Conservation (phyloP, 116 monocot genomes). For the Papilionanthe hybrid region DNA sequence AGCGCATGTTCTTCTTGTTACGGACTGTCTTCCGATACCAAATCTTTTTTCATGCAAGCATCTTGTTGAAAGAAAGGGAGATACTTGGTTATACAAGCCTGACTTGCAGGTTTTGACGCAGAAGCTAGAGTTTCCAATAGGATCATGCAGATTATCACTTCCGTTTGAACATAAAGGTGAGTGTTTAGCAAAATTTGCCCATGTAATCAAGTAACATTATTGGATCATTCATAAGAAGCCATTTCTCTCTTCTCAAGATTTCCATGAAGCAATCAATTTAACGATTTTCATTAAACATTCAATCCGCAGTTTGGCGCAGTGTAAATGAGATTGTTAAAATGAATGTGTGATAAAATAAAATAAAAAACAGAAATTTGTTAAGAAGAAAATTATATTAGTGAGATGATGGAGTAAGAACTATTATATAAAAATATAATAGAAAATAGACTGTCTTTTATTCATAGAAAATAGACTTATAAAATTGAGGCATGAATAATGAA, state of each 20-base stretch:
- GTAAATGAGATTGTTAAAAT: neutral
- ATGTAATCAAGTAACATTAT: constrained; percentile 15
- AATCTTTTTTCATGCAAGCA: constrained; percentile 67
- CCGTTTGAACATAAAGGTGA: constrained; percentile 61
- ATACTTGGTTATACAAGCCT: constrained; percentile 67
- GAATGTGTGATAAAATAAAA: neutral
- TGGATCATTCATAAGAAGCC: neutral
- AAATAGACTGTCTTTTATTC: no score
- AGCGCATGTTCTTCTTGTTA: constrained; percentile 50
- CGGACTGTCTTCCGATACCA: constrained; percentile 70
- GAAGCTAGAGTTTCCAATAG: constrained; percentile 60
- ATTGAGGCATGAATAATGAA: no score
- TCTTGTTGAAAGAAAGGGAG: constrained; percentile 48
- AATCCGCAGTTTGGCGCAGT: neutral
- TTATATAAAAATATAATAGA: no score
- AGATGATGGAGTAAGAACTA: no score
- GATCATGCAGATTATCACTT: constrained; percentile 65
- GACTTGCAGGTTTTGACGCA: constrained; percentile 27
- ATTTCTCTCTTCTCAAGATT: constrained; percentile 11
- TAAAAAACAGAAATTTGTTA: no score
- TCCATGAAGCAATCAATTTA: neutral
- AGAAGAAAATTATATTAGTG: no score
- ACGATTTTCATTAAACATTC: neutral
- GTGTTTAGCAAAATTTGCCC: constrained; percentile 21
- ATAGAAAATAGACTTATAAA: no score